Base-by-base conservation (phyloP, 2,329 filamentous ascomycete genomes). In the Neonectria faginata region DNA sequence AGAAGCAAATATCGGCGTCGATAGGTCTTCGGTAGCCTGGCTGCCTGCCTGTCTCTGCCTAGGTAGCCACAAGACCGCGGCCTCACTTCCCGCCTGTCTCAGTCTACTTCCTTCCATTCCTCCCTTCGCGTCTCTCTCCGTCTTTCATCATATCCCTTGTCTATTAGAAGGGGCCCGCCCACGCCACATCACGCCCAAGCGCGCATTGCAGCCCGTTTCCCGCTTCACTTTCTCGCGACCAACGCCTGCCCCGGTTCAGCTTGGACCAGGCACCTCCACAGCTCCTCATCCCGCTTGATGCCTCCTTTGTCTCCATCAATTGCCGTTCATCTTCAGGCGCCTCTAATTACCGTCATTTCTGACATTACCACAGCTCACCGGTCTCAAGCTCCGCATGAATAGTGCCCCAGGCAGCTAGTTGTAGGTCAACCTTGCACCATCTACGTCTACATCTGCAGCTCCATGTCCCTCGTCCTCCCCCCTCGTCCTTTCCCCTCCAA, bases 181-280 rank as follows among this genome's bases (percentile, higher is more conserved):
- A 73, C 69, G 72, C 71, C 70, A 73, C 70, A 66, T 69, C 68
- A 70, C 67, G 72, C 70, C 67, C 70, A 70, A 69, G 66, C 69
- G 70, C 69, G 64, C 64, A 70, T 72, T 69, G 66, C 69, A 70
- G 65, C 66, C 64, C 70, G 57, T 65, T 66, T 72, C 62, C 62
- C 68, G 57, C 68, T 70, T 73, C 71, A 70, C 57, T 65, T 48
- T 57, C 59, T 25, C 25, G 16, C 16, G 16, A n/a, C 25, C 47
- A 50, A 31, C 27, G 47, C 65, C 44, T 70, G 62, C 60, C 64
- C 64, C 57, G n/a, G 51, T 51, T 53, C 62, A 54, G 59, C 55
- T 57, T 57, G 56, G 64, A 36, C 64, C 60, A 66, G 22, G 64
- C 58, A 66, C 55, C 36, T 63, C 64, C 44, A 62, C 64, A 68